These are phyloP conservation scores for Puccinia novopanici DNA, from an alignment of 1,284 basidiomycete genomes.

Conservation along the genomic window DNA sequence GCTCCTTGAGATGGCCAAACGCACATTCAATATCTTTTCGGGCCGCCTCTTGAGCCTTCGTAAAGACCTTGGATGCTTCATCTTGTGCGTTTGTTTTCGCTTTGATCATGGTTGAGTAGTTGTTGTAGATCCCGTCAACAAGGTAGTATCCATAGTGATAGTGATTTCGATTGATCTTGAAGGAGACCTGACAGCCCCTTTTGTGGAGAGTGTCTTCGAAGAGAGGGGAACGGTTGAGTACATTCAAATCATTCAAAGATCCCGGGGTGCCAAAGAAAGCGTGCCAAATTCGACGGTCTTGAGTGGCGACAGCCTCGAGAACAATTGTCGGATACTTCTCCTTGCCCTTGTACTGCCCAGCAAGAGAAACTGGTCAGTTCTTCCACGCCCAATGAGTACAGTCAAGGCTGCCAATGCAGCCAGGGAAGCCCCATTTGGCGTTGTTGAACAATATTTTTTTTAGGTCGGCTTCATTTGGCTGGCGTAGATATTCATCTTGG, in stretches of 20 bases:
- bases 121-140: background rate
- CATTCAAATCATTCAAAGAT: slow-evolving; percentile 34
- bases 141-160: slow-evolving; percentile 32
- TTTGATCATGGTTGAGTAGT: slow-evolving; percentile 11
- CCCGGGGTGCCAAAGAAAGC: slow-evolving; percentile 30
- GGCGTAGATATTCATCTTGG: background rate
- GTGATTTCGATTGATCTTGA: slow-evolving; percentile 11
- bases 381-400: slow-evolving; percentile 30
- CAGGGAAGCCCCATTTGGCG: slow-evolving; percentile 3
- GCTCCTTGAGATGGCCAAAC: background rate
- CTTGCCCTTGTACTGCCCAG: too few relatives aligned
- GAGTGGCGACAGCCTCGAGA: slow-evolving; percentile 10
- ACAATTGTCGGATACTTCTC: slow-evolving; percentile 25
- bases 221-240: background rate
- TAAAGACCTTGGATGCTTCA: background rate
- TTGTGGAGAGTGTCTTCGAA: slow-evolving; percentile 19
- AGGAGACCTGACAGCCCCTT: background rate
- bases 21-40: slow-evolving; percentile 21
- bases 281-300: slow-evolving; percentile 16
- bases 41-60: slow-evolving; percentile 14
- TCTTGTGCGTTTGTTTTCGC: background rate
- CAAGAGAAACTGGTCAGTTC: slow-evolving; percentile 11
- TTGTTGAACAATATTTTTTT: background rate
- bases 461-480: background rate
- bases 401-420: slow-evolving; percentile 28